These are phyloP conservation scores for Melanomma pulvis-pyrius DNA, from an alignment of 495 filamentous ascomycete species.

Conservation along the genomic window DNA sequence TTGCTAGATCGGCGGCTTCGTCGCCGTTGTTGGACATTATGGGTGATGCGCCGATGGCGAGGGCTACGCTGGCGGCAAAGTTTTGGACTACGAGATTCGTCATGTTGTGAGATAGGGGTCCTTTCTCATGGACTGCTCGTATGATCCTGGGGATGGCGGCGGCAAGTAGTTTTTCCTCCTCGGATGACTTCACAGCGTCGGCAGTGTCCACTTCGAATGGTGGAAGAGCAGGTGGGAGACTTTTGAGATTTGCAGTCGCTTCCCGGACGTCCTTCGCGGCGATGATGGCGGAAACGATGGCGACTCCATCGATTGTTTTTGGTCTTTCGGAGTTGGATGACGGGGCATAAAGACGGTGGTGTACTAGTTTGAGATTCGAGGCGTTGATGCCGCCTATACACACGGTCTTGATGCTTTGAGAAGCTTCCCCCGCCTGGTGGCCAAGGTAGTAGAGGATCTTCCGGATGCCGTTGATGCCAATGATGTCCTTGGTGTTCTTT, in stretches of 20 bases:
- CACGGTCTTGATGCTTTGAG: constrained; percentile 53
- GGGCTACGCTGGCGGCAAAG: constrained; percentile 85
- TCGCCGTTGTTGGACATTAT: constrained; percentile 91
- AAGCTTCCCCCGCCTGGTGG: constrained; percentile 21
- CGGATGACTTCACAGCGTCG: constrained; percentile 28
- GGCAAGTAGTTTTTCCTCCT: constrained; percentile 27
- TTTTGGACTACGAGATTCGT: constrained; percentile 94
- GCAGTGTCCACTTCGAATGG: too few relatives aligned
- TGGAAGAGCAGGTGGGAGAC: constrained; percentile 55
- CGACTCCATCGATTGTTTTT: constrained; percentile 74
- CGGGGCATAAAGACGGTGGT: constrained; percentile 47
- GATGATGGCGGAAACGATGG: constrained; percentile 88
- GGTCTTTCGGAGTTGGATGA: constrained; percentile 51
- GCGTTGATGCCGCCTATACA: constrained; percentile 88
- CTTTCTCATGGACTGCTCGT: constrained; percentile 57
- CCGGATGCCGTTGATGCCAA: constrained; percentile 77
- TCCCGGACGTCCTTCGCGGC: constrained; percentile 64
- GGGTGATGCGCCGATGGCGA: constrained; percentile 82
- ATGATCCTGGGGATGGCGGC: constrained; percentile 49
- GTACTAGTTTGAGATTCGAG: constrained; percentile 71
- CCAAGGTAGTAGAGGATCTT: constrained; percentile 66
- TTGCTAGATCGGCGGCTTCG: constrained; percentile 77
- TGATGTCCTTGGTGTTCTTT: constrained; percentile 76
- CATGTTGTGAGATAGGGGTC: constrained; percentile 92
- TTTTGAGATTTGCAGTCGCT: constrained; percentile 59